These are phyloP conservation scores for Boletus sp. DNA, from an alignment of 768 basidiomycete genomes.

Conservation along the genomic window DNA sequence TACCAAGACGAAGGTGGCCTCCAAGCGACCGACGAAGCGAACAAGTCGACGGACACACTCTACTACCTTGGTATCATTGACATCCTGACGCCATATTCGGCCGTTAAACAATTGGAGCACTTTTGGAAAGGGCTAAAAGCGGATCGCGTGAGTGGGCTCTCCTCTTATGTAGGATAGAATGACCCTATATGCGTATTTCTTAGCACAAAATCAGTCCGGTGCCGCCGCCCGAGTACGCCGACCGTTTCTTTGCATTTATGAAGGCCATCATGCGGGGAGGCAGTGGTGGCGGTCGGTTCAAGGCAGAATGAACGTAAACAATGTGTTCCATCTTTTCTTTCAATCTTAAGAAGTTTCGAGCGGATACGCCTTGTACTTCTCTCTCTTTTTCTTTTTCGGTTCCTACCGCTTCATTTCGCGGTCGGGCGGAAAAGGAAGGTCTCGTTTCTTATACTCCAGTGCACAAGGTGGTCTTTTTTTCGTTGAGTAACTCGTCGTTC, in stretches of 20 bases:
- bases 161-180: neutral
- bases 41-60: slow-evolving; percentile 68
- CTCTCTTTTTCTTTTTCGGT: neutral
- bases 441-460: neutral
- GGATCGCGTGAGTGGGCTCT: slow-evolving; percentile 65
- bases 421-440: neutral
- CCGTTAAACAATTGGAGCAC: slow-evolving; percentile 78
- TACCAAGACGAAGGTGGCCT: slow-evolving; percentile 96
- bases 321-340: neutral
- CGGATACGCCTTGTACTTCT: slow-evolving; percentile 6
- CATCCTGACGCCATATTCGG: slow-evolving; percentile 86
- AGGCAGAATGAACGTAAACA: slow-evolving; percentile 34
- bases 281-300: slow-evolving; percentile 55
- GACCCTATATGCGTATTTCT: neutral
- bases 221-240: slow-evolving; percentile 79
- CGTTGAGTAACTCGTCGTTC: slow-evolving; percentile 4
- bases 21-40: slow-evolving; percentile 83
- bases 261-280: slow-evolving; percentile 82
- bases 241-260: slow-evolving; percentile 87
- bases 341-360: slow-evolving; percentile 1
- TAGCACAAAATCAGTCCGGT: slow-evolving; percentile 96
- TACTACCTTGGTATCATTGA: slow-evolving; percentile 98
- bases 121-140: slow-evolving; percentile 88
- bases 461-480: slow-evolving; percentile 5
- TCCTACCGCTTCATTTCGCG: slow-evolving; percentile 14